phyloP scores from a whole-genome alignment of 495 filamentous ascomycete species.

The Aspergillus diversus region DNA sequence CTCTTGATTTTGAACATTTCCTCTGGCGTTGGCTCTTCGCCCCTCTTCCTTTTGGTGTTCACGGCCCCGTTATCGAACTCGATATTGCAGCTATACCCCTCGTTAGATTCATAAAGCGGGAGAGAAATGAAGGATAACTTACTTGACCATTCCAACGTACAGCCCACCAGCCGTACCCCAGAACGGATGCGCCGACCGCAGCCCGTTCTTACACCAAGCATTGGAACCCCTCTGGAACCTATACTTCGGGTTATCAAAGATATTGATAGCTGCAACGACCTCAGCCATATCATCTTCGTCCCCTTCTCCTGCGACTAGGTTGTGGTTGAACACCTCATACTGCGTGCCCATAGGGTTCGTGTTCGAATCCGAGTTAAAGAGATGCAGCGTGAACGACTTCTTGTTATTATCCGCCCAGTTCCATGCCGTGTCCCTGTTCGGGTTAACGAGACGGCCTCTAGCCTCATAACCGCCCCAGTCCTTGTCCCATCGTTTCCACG shows the following conservation, averaged over 20 bases:
- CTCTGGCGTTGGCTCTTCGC: constrained; percentile 6
- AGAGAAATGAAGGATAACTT: not conserved
- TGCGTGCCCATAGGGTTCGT: not conserved
- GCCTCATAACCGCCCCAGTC: not conserved
- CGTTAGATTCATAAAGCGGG: not conserved
- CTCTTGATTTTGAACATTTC: constrained; percentile 9
- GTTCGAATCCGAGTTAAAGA: constrained; percentile 8
- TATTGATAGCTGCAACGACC: constrained; percentile 6
- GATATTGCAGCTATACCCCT: not conserved
- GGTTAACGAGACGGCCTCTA: not conserved
- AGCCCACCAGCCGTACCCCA: not conserved
- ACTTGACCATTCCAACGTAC: not conserved
- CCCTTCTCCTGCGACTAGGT: not conserved
- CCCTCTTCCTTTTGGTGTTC: not conserved
- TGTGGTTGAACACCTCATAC: constrained; percentile 11
- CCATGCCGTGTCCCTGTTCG: constrained; percentile 8
- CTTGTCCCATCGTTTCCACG: not conserved
- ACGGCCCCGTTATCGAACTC: not conserved
- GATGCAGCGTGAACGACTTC: constrained; percentile 9
- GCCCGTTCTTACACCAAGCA: not conserved
- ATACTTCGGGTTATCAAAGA: constrained; percentile 5
- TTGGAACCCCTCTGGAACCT: not conserved
- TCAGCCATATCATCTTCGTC: not conserved
- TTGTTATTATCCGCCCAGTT: constrained; percentile 14
- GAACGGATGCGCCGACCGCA: not conserved